Evolutionary conservation across 108 stramenopile species (phyloP), one percentile per base, ranked within the genome.

Genomic region (Cyclotella sp.): DNA sequence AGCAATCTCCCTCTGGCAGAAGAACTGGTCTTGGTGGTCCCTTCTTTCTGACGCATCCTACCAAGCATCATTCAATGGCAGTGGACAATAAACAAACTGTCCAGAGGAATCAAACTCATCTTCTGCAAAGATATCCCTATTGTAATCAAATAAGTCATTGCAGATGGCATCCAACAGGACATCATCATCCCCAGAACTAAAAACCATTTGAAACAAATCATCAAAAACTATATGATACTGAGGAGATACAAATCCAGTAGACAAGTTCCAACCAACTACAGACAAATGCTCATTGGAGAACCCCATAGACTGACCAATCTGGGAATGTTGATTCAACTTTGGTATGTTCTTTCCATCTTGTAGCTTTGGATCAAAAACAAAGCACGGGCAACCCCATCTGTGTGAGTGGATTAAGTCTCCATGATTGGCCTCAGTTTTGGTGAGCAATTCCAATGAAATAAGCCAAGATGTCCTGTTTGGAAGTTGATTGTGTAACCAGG

Each of bases 181-280:
- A 22, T 59, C 58, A 14, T 27, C 3, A 3, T 9, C 0, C 5
- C 22, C 26, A 59, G 21, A 22, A 22, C 30, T 16, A 14, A 67
- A 21, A 26, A 84, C 81, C 5, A 75, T 85, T 15, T 70, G 49
- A 59, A 88, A 88, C 34, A 12, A 19, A 24, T 86, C 88, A 24
- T 86, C 88, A 60, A 75, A 84, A 0, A 86, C 83, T 0, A 86
- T 68, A 66, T 88, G 85, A 47, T 61, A 84, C 30, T 88, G 88
- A 28, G 85, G 79, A 14, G 80, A 67, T 39, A 88, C 63, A 28
- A 16, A 27, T 0, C 68, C 70, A 14, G 88, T 88, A 0, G 34
- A 16, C 0, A 79, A 12, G 43, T 84, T 84, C 0, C 45, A 69
- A 16, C 86, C 60, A 13, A 85, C 78, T 0, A 58, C 2, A 12